Percentiles rank a stretch among this genome's conserved stretches.
phyloP scores from a whole-genome alignment of 2,329 filamentous ascomycete genomes.

The Fusarium sp. region DNA sequence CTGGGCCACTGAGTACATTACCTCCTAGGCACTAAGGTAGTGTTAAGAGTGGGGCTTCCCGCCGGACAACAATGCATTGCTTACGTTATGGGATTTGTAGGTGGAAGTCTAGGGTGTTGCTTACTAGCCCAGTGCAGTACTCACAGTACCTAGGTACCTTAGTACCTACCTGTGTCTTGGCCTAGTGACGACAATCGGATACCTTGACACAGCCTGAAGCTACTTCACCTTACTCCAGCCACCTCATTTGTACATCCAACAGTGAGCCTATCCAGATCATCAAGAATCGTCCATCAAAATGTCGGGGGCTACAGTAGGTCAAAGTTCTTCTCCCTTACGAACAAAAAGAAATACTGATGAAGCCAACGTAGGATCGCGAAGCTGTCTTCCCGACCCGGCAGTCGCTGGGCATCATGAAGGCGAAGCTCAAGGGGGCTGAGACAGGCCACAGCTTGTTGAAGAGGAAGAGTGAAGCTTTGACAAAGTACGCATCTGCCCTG shows the following conservation, averaged over 20 bases:
- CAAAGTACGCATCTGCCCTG: slow-evolving; percentile 75
- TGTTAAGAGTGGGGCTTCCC: slow-evolving; percentile 7
- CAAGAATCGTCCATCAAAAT: slow-evolving; percentile 43
- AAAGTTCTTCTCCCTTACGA: background rate
- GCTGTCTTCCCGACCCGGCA: slow-evolving; percentile 98
- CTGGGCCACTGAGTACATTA: no score
- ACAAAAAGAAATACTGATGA: slow-evolving; percentile 29
- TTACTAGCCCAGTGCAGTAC: slow-evolving; percentile 7
- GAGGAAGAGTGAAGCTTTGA: slow-evolving; percentile 97
- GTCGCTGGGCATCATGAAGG: slow-evolving; percentile 96
- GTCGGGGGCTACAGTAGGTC: slow-evolving; percentile 53
- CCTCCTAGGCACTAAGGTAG: no score
- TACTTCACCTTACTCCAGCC: slow-evolving; percentile 16
- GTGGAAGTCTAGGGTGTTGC: slow-evolving; percentile 8
- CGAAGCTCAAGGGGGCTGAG: slow-evolving; percentile 94
- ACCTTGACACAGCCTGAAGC: slow-evolving; percentile 21
- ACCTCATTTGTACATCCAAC: slow-evolving; percentile 6
- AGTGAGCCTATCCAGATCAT: slow-evolving; percentile 6
- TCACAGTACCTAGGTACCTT: no score
- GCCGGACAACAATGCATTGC: no score
- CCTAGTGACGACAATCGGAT: slow-evolving; percentile 36
- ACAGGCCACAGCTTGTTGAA: slow-evolving; percentile 95
- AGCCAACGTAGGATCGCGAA: slow-evolving; percentile 81
- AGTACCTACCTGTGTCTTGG: background rate
- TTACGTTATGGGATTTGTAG: slow-evolving; percentile 32